Conservation (phyloP, 108 stramenopile genomes). For the Stephanodiscus triporus region DNA sequence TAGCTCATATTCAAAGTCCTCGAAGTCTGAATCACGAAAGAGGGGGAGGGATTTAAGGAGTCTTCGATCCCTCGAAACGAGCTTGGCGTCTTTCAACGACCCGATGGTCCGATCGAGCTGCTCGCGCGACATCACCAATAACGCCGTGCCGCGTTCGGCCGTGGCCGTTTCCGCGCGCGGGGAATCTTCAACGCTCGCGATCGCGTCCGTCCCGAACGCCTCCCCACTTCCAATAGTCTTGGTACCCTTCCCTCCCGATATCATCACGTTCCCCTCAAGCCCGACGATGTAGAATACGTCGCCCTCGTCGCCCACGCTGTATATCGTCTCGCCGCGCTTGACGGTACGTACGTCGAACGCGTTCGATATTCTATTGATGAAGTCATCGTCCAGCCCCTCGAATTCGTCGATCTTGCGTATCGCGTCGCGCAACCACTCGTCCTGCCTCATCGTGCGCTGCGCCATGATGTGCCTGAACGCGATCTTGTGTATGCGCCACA, state of each 20-base stretch:
- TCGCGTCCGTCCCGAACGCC: slow-evolving; percentile 46
- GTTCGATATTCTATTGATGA: slow-evolving; percentile 58
- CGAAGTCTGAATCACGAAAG: slow-evolving; percentile 58
- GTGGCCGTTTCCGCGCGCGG: slow-evolving; percentile 67
- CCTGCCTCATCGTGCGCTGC: slow-evolving; percentile 56
- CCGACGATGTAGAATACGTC: slow-evolving; percentile 77
- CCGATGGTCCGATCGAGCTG: slow-evolving; percentile 71
- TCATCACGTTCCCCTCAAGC: slow-evolving; percentile 70
- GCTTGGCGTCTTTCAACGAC: slow-evolving; percentile 48
- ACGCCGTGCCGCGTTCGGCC: slow-evolving; percentile 56
- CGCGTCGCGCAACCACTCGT: slow-evolving; percentile 70
- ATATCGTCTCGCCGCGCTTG: slow-evolving; percentile 63
- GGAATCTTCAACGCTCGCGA: slow-evolving; percentile 6
- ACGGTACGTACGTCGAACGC: slow-evolving; percentile 60
- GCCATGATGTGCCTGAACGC: slow-evolving; percentile 84
- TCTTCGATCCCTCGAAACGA: slow-evolving; percentile 34
- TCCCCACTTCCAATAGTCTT: slow-evolving; percentile 46
- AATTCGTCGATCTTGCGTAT: slow-evolving; percentile 60
- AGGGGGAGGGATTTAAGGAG: slow-evolving; percentile 59
- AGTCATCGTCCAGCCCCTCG: slow-evolving; percentile 56
- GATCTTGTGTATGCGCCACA: slow-evolving; percentile 78
- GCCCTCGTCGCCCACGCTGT: slow-evolving; percentile 58
- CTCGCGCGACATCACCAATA: slow-evolving; percentile 56
- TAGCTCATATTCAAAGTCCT: slow-evolving; percentile 53
- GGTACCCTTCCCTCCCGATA: slow-evolving; percentile 40